A percentile compares a stretch with the other conserved stretches of the same genome.
Evolutionary conservation across 805 yeast genomes (phyloP).

Genomic region (Grigorovia transvaalensis): DNA sequence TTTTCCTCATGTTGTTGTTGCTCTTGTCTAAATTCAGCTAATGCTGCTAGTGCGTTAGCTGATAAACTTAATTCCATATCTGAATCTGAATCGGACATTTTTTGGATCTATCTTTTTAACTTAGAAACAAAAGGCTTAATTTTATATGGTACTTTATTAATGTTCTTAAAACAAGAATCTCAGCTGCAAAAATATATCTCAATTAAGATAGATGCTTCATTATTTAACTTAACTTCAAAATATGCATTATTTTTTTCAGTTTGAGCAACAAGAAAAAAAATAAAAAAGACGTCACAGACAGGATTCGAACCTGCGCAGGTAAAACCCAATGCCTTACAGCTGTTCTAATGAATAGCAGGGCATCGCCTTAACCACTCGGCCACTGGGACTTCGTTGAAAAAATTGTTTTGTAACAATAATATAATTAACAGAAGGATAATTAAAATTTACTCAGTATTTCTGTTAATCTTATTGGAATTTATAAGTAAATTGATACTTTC

Average conservation of each 20-base stretch:
- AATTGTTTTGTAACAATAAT: too few relatives aligned
- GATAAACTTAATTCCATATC: slow-evolving; percentile 26
- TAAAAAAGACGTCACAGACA: slow-evolving; percentile 83
- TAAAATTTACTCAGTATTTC: too few relatives aligned
- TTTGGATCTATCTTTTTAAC: neutral
- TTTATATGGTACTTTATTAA: too few relatives aligned
- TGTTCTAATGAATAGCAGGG: slow-evolving; percentile 50
- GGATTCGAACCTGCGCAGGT: slow-evolving; percentile 99
- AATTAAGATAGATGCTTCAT: too few relatives aligned
- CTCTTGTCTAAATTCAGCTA: slow-evolving; percentile 56
- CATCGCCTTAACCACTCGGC: slow-evolving; percentile 93
- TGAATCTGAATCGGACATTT: slow-evolving; percentile 2
- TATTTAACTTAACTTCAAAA: too few relatives aligned
- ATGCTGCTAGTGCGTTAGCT: slow-evolving; percentile 41
- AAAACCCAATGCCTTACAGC: slow-evolving; percentile 65
- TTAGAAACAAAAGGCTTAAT: too few relatives aligned
- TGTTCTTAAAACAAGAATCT: neutral
- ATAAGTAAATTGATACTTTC: too few relatives aligned
- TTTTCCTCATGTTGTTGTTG: slow-evolving; percentile 46
- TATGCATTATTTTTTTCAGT: too few relatives aligned
- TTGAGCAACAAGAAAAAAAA: too few relatives aligned
- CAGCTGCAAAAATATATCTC: too few relatives aligned
- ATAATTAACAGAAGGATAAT: too few relatives aligned
- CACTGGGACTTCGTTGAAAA: slow-evolving; percentile 43
- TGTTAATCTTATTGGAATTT: too few relatives aligned